A percentile compares a stretch with the other conserved stretches of the same genome.
phyloP scores from a whole-genome alignment of 345 rosid genomes.

The Noccaea bulbosa region DNA sequence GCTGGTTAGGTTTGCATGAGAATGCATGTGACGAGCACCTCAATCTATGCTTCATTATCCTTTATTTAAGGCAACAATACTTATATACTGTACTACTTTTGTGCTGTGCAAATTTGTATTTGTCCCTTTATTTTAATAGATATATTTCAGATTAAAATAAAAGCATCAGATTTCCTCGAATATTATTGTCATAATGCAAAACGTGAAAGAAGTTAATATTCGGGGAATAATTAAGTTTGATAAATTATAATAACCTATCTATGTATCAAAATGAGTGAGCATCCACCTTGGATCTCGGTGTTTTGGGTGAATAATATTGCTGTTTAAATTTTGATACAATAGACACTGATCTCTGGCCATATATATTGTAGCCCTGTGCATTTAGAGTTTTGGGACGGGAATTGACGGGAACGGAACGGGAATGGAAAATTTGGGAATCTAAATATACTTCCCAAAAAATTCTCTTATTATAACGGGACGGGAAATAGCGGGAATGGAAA shows the following conservation, averaged over 20 bases:
- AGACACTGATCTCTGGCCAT: not conserved
- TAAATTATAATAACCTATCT: conserved; percentile 24
- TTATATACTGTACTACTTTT: conserved; percentile 28
- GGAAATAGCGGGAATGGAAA: too few relatives aligned
- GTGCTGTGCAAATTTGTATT: conserved; percentile 43
- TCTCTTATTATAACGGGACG: too few relatives aligned
- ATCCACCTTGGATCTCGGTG: conserved; percentile 38
- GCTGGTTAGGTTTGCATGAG: conserved; percentile 47
- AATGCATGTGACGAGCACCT: conserved; percentile 47
- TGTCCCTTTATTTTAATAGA: conserved; percentile 25
- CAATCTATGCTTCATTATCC: conserved; percentile 34
- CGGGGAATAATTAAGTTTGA: conserved; percentile 20
- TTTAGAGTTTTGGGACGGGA: too few relatives aligned
- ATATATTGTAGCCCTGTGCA: too few relatives aligned
- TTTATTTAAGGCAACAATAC: conserved; percentile 11
- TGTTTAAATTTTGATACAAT: conserved; percentile 12
- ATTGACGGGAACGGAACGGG: too few relatives aligned
- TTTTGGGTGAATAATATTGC: conserved; percentile 33
- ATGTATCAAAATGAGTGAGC: conserved; percentile 18
- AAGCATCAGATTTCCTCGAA: conserved; percentile 39
- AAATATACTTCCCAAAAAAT: too few relatives aligned
- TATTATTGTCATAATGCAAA: conserved; percentile 43
- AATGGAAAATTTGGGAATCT: too few relatives aligned
- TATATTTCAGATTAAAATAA: conserved; percentile 1
- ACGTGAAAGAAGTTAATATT: conserved; percentile 33